These are phyloP conservation scores for Acacia concinna DNA, from an alignment of 331 rosid species.

Conservation along the genomic window DNA sequence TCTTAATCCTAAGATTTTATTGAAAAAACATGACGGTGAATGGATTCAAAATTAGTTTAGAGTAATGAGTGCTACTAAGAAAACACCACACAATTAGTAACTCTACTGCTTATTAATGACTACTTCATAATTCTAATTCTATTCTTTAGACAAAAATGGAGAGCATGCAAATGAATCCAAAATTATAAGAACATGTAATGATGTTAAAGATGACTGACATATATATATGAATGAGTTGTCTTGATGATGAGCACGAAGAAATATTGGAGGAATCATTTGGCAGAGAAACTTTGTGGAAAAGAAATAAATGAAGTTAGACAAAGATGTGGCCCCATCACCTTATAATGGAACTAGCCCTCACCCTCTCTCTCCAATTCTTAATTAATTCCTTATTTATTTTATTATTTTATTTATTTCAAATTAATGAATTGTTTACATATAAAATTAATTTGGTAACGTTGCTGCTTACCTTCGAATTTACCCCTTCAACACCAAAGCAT, in stretches of 20 bases:
- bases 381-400: not conserved
- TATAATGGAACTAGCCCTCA: not conserved
- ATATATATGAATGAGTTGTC: not conserved
- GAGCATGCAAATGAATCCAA: not conserved
- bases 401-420: not conserved
- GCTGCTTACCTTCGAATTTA: constrained; percentile 36
- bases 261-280: not conserved
- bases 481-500: constrained; percentile 55
- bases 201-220: not conserved
- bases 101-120: no score
- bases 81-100: no score
- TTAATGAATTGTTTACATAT: not conserved
- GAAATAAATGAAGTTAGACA: not conserved
- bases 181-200: not conserved
- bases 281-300: not conserved
- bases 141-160: not conserved
- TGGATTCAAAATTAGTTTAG: no score
- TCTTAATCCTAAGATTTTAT: no score
- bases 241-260: not conserved
- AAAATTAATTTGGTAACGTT: not conserved
- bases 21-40: no score
- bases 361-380: not conserved
- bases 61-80: no score
- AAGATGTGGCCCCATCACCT: not conserved
- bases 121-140: not conserved